Conservation (phyloP, 2,329 filamentous ascomycete genomes). For the Talaromyces sp. region DNA sequence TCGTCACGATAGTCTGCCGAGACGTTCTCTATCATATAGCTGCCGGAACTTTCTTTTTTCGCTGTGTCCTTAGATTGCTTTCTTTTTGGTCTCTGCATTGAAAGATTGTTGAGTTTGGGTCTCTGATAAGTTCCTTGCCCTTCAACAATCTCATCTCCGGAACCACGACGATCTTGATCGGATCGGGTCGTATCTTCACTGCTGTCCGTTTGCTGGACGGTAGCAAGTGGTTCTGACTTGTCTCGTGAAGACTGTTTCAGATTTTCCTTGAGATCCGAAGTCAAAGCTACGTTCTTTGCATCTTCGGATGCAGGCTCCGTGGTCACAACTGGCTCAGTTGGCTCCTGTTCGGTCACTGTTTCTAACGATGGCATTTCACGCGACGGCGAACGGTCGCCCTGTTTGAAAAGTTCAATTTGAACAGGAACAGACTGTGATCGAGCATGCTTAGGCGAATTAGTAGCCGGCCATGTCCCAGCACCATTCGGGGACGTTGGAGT, state of each 20-base stretch:
- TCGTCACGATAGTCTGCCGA: conserved; percentile 22
- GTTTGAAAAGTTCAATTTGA: conserved; percentile 8
- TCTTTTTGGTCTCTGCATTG: conserved; percentile 31
- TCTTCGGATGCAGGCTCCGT: background rate
- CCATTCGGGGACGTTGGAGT: conserved; percentile 24
- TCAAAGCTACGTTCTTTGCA: background rate
- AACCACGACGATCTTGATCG: background rate
- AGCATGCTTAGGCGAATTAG: conserved; percentile 8
- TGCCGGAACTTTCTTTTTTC: conserved; percentile 23
- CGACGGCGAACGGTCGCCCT: background rate
- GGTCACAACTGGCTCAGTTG: background rate
- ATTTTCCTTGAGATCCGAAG: background rate
- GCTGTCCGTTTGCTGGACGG: background rate
- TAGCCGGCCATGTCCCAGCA: conserved; percentile 13
- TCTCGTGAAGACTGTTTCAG: background rate
- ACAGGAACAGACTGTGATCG: conserved; percentile 19
- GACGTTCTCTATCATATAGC: conserved; percentile 22
- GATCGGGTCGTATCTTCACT: background rate
- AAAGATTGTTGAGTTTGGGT: conserved; percentile 25
- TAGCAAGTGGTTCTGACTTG: background rate
- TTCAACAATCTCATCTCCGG: conserved; percentile 29
- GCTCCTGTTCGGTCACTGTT: conserved; percentile 10
- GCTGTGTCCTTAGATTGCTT: conserved; percentile 28
- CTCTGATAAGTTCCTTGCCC: conserved; percentile 32
- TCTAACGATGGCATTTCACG: conserved; percentile 2